Conservation (phyloP, 2,329 filamentous ascomycete genomes). For the Pyricularia pennisetigena region DNA sequence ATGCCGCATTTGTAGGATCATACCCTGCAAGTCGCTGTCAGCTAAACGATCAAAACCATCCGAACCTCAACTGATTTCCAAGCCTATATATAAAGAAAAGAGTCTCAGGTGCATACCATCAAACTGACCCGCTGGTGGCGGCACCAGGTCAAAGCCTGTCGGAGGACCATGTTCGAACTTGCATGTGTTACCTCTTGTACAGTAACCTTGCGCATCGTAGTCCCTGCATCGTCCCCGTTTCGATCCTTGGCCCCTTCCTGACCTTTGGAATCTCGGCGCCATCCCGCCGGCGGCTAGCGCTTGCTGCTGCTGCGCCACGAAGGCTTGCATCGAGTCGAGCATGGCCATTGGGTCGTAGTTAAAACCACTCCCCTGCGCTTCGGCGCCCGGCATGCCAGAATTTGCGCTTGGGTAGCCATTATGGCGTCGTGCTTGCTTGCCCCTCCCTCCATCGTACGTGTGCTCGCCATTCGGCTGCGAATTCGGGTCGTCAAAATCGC, state of each 20-base stretch:
- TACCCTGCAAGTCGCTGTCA: slow-evolving; percentile 33
- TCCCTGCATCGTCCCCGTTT: slow-evolving; percentile 50
- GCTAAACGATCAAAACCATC: not conserved
- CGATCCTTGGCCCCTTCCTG: slow-evolving; percentile 12
- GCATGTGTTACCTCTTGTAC: slow-evolving; percentile 56
- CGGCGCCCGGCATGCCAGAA: not conserved
- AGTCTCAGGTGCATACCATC: not conserved
- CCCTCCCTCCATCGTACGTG: slow-evolving; percentile 25
- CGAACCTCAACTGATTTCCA: not conserved
- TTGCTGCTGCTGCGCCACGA: not conserved
- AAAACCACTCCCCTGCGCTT: not conserved
- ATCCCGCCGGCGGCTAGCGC: slow-evolving; percentile 16
- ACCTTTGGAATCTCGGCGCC: slow-evolving; percentile 20
- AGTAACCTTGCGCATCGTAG: slow-evolving; percentile 65
- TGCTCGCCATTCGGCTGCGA: slow-evolving; percentile 18
- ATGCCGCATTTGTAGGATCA: slow-evolving; percentile 44
- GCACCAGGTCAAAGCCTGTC: not conserved
- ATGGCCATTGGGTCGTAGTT: not conserved
- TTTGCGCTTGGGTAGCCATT: slow-evolving; percentile 21
- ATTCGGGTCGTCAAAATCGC: slow-evolving; percentile 33
- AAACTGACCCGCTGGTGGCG: not conserved
- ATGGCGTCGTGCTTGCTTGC: slow-evolving; percentile 50
- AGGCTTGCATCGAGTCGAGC: not conserved
- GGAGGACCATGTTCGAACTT: slow-evolving; percentile 53
- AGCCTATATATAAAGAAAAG: not conserved